Evolutionary conservation across 768 basidiomycete species (phyloP), one percentile per base, ranked within the genome.

Genomic region (Termitomyces heimii): DNA sequence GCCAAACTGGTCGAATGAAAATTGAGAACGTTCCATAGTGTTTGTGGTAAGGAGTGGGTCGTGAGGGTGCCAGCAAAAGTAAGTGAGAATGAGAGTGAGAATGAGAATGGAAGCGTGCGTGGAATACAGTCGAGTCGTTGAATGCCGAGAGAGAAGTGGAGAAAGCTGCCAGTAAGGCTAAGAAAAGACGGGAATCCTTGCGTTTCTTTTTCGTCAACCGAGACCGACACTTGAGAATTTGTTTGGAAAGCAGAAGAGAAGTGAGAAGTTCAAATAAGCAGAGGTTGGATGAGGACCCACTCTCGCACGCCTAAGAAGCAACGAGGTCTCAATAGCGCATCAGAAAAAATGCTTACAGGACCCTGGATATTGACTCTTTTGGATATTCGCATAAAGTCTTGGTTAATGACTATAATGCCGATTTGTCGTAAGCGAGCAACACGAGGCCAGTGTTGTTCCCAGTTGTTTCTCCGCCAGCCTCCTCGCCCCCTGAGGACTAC

Each of bases 1-100:
- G 39, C 69, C 74, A 63, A 66, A 69, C 59, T 74, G 73, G 52
- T 74, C 71, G 60, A 71, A 66, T 49, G 68, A 69, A 53, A 63
- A 68, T 63, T 67, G 66, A 47, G 54, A 52, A 60, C 62, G 58
- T 57, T 63, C 65, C 68, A 70, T 67, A 29, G 57, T 44, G 48
- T 52, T 54, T 51, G 45, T 47, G 32, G 51, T 45, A 56, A 50
- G 49, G 42, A 50, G 51, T 56, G 42, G 29, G 61, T 55, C 60
- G 56, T 55, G 45, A 58, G 7, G 24, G 43, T 58, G 50, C 60
- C 34, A 52, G 48, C 53, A 60, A 56, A 35, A 48, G 40, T 32
- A 43, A 47, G 54, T 56, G 52, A 54, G 32, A 59, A 44, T 24
- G 51, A 54, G 43, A 53, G 49, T 24, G 51, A 55, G 44, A 53